phyloP scores from a whole-genome alignment of 805 yeast genomes.

The Peterozyma xylosa region DNA sequence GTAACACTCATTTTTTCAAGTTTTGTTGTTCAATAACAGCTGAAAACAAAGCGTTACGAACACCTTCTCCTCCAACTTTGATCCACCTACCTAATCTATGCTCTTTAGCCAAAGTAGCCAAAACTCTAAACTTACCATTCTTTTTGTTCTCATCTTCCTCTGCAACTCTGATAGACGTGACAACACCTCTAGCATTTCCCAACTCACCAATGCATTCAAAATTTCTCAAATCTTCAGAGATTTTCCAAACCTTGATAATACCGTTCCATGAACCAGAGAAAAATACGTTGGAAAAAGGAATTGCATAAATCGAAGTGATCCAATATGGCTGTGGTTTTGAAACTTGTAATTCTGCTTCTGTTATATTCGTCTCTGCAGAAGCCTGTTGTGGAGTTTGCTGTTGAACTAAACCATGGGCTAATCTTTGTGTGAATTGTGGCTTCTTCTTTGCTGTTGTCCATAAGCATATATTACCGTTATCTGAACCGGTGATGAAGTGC shows the following conservation, averaged over 20 bases:
- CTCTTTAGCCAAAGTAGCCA: constrained; percentile 74
- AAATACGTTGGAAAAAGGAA: constrained; percentile 81
- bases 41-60: constrained; percentile 67
- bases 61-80: constrained; percentile 43
- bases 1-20: constrained; percentile 2
- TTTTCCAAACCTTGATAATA: constrained; percentile 66
- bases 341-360: constrained; percentile 36
- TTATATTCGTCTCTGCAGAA: constrained; percentile 39
- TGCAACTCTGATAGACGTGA: constrained; percentile 52
- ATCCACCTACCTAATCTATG: constrained; percentile 88
- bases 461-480: constrained; percentile 81
- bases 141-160: constrained; percentile 38
- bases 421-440: constrained; percentile 61
- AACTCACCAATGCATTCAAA: constrained; percentile 53
- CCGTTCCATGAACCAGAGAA: constrained; percentile 90
- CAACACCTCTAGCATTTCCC: constrained; percentile 58
- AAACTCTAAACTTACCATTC: constrained; percentile 43
- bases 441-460: constrained; percentile 92
- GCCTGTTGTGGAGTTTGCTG: constrained; percentile 37
- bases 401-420: constrained; percentile 68
- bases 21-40: constrained; percentile 30
- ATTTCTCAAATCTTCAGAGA: constrained; percentile 55
- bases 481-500: constrained; percentile 91
- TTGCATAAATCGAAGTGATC: constrained; percentile 74
- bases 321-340: constrained; percentile 75